Percentiles rank a stretch among this genome's conserved stretches.
Conservation (phyloP, 2,329 filamentous ascomycete species). For the Cytospora piceae region DNA sequence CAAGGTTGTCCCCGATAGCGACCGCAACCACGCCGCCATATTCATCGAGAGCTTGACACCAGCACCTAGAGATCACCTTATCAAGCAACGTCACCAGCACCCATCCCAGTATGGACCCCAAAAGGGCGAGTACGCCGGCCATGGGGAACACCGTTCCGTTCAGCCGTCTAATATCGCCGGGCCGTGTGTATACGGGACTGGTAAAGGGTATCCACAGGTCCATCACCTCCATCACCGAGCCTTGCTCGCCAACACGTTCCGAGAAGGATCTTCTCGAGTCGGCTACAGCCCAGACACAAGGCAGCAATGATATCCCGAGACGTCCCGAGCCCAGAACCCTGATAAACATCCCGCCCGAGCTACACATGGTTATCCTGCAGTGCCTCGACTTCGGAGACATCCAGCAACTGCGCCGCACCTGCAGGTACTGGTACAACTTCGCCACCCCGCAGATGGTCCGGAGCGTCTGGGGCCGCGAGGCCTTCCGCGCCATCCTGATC, state of each 20-base stretch:
- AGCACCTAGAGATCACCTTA: neutral
- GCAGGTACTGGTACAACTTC: slow-evolving; percentile 41
- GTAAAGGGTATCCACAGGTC: slow-evolving; percentile 12
- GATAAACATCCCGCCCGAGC: slow-evolving; percentile 45
- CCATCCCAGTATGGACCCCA: slow-evolving; percentile 1
- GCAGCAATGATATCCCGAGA: neutral
- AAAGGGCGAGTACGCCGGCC: neutral
- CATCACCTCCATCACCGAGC: slow-evolving; percentile 24
- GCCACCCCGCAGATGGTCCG: slow-evolving; percentile 43
- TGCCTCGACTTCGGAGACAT: slow-evolving; percentile 49
- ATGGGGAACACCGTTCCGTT: neutral
- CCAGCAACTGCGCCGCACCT: slow-evolving; percentile 47
- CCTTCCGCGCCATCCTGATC: slow-evolving; percentile 33
- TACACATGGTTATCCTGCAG: slow-evolving; percentile 47
- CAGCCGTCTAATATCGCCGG: slow-evolving; percentile 10
- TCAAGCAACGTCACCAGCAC: neutral
- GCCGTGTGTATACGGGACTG: neutral
- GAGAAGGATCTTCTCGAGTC: slow-evolving; percentile 21
- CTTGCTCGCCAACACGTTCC: slow-evolving; percentile 16
- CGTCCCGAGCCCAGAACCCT: slow-evolving; percentile 33
- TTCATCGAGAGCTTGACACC: neutral
- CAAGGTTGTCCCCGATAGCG: neutral
- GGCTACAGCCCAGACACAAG: neutral
- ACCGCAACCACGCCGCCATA: neutral
- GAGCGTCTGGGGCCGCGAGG: slow-evolving; percentile 41